Percentiles rank a stretch among this genome's conserved stretches.
phyloP scores from a whole-genome alignment of 1,284 basidiomycete genomes.

The Gomphus bonarii region DNA sequence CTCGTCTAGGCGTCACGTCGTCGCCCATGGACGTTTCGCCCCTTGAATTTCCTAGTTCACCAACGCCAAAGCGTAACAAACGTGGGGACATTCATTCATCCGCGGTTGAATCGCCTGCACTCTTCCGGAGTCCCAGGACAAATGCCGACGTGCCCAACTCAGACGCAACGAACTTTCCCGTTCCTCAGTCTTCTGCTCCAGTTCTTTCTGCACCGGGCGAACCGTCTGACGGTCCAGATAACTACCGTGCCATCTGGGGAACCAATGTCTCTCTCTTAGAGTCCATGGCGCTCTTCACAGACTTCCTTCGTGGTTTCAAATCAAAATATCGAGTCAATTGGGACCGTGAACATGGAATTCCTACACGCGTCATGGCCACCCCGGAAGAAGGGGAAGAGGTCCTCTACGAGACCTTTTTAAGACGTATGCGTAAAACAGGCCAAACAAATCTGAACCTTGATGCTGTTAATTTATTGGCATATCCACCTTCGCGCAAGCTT shows the following conservation, averaged over 20 bases:
- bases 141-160: constrained; percentile 34
- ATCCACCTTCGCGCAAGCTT: constrained; percentile 77
- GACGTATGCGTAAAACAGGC: constrained; percentile 82
- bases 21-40: constrained; percentile 59
- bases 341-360: constrained; percentile 56
- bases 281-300: constrained; percentile 84
- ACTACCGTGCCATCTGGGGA: constrained; percentile 92
- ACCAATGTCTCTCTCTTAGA: constrained; percentile 88
- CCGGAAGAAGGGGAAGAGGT: constrained; percentile 61
- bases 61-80: constrained; percentile 56
- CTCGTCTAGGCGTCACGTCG: constrained; percentile 23
- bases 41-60: constrained; percentile 51
- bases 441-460: constrained; percentile 93
- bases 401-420: constrained; percentile 77
- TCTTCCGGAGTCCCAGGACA: constrained; percentile 25
- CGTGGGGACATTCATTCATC: constrained; percentile 82
- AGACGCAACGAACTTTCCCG: constrained; percentile 43
- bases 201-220: constrained; percentile 52
- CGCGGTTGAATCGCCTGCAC: constrained; percentile 48
- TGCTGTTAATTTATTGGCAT: constrained; percentile 80
- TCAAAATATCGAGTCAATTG: constrained; percentile 80
- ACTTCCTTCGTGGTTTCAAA: constrained; percentile 89
- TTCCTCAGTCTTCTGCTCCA: constrained; percentile 54
- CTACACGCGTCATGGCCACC: constrained; percentile 42
- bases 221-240: constrained; percentile 61